phyloP scores from a whole-genome alignment of 768 basidiomycete species.

The Sporobolomyces phaffii region DNA sequence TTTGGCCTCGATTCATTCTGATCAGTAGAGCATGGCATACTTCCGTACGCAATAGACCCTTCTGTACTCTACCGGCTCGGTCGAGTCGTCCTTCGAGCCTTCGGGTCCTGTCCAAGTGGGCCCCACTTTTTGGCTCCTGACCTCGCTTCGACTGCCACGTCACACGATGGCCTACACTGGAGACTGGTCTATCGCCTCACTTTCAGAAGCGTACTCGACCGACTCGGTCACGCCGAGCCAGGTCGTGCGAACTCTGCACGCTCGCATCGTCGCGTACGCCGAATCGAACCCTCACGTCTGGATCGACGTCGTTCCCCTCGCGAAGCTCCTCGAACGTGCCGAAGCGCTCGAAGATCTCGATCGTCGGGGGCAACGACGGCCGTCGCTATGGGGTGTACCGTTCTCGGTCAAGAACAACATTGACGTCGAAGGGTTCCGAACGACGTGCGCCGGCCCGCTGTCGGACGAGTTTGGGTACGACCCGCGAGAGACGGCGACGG shows the following conservation, averaged over 20 bases:
- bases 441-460: neutral
- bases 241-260: neutral
- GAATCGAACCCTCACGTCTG: constrained; percentile 1
- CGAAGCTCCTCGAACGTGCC: neutral
- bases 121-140: no score
- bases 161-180: no score
- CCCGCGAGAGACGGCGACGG: neutral
- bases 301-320: constrained; percentile 9
- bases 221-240: neutral
- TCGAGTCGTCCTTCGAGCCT: no score
- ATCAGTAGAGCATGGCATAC: no score
- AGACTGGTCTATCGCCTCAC: no score
- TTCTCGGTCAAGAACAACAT: constrained; percentile 14
- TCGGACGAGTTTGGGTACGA: neutral
- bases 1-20: no score
- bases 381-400: constrained; percentile 12
- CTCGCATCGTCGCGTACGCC: neutral
- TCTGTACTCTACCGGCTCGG: no score
- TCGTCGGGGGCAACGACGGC: neutral
- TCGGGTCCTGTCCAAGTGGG: no score
- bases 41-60: no score
- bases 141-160: no score
- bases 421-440: neutral
- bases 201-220: neutral
- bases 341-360: neutral